These are phyloP conservation scores for Porogramme epimiltina DNA, from an alignment of 1,284 basidiomycete species.

Conservation along the genomic window DNA sequence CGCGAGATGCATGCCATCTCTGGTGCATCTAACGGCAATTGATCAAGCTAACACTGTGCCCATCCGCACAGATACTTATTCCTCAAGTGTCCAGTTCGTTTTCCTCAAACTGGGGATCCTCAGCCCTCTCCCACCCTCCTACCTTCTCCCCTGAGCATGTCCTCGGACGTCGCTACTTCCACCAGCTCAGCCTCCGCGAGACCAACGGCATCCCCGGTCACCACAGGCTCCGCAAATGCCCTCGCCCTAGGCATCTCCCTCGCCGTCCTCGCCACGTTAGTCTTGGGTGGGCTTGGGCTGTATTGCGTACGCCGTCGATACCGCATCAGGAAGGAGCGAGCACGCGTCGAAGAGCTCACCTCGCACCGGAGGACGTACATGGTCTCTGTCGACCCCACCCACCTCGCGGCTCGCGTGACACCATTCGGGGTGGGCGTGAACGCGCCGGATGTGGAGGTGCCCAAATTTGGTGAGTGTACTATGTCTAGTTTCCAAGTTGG, in stretches of 20 bases:
- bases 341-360: slow-evolving; percentile 14
- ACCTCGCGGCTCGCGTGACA: slow-evolving; percentile 29
- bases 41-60: too few species aligned
- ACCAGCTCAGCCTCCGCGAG: slow-evolving; percentile 3
- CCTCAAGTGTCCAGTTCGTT: too few species aligned
- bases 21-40: too few species aligned
- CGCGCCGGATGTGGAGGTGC: slow-evolving; percentile 19
- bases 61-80: too few species aligned
- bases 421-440: slow-evolving; percentile 25
- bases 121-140: background rate
- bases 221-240: slow-evolving; percentile 16
- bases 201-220: background rate
- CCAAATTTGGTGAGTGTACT: slow-evolving; percentile 26
- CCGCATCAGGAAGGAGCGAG: slow-evolving; percentile 2
- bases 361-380: slow-evolving; percentile 20
- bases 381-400: slow-evolving; percentile 24
- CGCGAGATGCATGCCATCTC: too few species aligned
- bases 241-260: slow-evolving; percentile 25
- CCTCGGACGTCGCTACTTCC: background rate
- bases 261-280: slow-evolving; percentile 18
- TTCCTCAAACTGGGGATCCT: slow-evolving; percentile 4
- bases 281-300: slow-evolving; percentile 20
- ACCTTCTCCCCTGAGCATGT: background rate
- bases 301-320: slow-evolving; percentile 20
- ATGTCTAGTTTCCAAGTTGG: background rate